Conservation (phyloP, 345 rosid genomes). For the Syzygium aromaticum region DNA sequence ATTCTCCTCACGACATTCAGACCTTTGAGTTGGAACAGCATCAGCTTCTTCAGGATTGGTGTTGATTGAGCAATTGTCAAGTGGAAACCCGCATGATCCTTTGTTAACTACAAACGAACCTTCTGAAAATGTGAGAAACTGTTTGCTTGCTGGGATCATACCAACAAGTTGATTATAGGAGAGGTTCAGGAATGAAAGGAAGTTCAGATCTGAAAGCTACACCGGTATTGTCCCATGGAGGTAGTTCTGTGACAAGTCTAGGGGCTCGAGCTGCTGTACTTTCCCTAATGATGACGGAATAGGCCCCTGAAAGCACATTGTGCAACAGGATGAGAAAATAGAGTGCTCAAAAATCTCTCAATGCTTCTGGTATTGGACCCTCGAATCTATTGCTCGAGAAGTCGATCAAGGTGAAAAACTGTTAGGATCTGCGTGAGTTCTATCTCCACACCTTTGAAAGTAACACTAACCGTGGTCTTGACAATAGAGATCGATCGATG, state of each 20-base stretch:
- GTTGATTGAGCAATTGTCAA: background rate
- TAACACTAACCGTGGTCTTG: slow-evolving; percentile 28
- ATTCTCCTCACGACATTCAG: too few species aligned
- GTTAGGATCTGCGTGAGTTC: slow-evolving; percentile 33
- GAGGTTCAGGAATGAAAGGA: background rate
- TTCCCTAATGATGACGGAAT: slow-evolving; percentile 15
- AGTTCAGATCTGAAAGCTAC: slow-evolving; percentile 13
- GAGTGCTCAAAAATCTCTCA: slow-evolving; percentile 12
- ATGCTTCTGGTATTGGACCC: too few species aligned
- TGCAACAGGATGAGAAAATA: slow-evolving; percentile 6
- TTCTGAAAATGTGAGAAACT: slow-evolving; percentile 15
- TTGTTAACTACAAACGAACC: slow-evolving; percentile 16
- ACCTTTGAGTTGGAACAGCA: too few species aligned
- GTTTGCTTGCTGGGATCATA: slow-evolving; percentile 14
- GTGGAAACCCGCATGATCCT: slow-evolving; percentile 28
- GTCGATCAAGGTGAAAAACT: slow-evolving; percentile 28
- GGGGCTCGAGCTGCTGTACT: slow-evolving; percentile 11
- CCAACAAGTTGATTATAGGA: slow-evolving; percentile 18
- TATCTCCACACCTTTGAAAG: slow-evolving; percentile 24
- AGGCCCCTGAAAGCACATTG: slow-evolving; percentile 19
- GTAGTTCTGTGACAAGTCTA: slow-evolving; percentile 17
- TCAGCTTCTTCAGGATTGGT: too few species aligned
- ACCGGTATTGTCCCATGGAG: slow-evolving; percentile 21
- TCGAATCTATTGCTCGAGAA: slow-evolving; percentile 14
- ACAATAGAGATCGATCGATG: slow-evolving; percentile 4